Conservation (phyloP, 352 stramenopile genomes). For the Globisporangium mamillatum region DNA sequence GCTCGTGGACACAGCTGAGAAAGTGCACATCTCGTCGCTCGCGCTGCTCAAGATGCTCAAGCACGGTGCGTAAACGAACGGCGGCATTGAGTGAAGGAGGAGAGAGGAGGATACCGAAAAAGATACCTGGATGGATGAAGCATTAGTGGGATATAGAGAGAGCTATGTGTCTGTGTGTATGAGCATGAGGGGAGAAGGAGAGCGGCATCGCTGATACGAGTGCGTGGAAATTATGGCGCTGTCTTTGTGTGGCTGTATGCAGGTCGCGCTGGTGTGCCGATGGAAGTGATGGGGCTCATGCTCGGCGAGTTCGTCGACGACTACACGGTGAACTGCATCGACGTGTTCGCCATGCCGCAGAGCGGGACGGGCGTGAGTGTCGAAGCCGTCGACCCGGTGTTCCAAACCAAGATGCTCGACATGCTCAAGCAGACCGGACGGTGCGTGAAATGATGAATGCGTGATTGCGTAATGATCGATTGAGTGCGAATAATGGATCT, state of each 20-base stretch:
- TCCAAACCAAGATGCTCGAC: constrained; percentile 99
- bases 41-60: constrained; percentile 99
- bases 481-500: not conserved
- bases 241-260: not conserved
- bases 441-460: constrained; percentile 20
- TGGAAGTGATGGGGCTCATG: constrained; percentile 99
- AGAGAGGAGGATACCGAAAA: not conserved
- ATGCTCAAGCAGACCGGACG: constrained; percentile 99
- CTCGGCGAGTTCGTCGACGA: constrained; percentile 99
- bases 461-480: not conserved
- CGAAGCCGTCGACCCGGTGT: constrained; percentile 99
- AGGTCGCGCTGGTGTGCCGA: constrained; percentile 97
- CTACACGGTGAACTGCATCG: constrained; percentile 99
- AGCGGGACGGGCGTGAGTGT: constrained; percentile 93
- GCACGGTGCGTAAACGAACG: constrained; percentile 72
- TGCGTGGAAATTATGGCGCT: not conserved
- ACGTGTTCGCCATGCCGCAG: constrained; percentile 99
- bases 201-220: not conserved
- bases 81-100: not conserved
- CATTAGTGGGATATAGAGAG: not conserved
- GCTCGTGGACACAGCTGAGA: constrained; percentile 97
- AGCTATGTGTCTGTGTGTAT: constrained; percentile 2
- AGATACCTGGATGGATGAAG: not conserved
- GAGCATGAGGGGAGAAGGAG: not conserved
- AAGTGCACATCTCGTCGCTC: constrained; percentile 98